Base-by-base conservation (phyloP, 495 filamentous ascomycete genomes). In the Cercophora scortea region DNA sequence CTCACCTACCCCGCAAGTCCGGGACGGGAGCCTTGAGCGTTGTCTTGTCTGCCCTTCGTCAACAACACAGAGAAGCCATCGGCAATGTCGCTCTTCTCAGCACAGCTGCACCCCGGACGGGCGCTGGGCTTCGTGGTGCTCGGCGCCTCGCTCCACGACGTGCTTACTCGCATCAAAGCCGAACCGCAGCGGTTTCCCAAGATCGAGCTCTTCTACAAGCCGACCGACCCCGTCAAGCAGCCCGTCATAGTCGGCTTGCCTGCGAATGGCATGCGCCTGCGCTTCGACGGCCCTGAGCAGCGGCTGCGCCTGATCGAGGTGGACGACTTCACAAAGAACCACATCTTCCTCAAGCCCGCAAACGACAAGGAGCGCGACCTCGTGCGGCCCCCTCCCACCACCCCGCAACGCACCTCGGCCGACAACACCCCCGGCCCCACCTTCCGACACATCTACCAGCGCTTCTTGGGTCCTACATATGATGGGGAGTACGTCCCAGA, bases 201-300 rank as follows among this genome's bases (percentile, higher is more conserved):
- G 49, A 86, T 96, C 62, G 84, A 95, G 49, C 69, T 96, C 44
- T 78, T 80, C 49, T 92, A 93, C 67, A 87, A 86, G 18, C 69
- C 80, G 7, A 66, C 70, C 13, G 71, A 85, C 12, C 93, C 93
- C 32, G 74, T 96, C 9, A 71, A 63, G n/a, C 75, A 81, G 6
- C 87, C 88, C 1, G 76, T 95, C 17, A 64, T 87, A 35, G 62
- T 98, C 32, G 77, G 73, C 38, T 80, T 96, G 10, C 87, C 90
- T 9, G 76, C 78, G 6, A 96, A 96, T 68, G 93, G 93, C 16
- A 59, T 98, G 25, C 87, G 92, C 11, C 71, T 97, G 45, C 88
- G 87, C 25, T 98, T 98, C 60, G 93, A 98, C 62, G 93, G 92
- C 0, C 84, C 89, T 3, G 90, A 96, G 60, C 93, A 98, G 69